Base-by-base conservation (phyloP, 495 filamentous ascomycete species). In the Hypoxylon trugodes region DNA sequence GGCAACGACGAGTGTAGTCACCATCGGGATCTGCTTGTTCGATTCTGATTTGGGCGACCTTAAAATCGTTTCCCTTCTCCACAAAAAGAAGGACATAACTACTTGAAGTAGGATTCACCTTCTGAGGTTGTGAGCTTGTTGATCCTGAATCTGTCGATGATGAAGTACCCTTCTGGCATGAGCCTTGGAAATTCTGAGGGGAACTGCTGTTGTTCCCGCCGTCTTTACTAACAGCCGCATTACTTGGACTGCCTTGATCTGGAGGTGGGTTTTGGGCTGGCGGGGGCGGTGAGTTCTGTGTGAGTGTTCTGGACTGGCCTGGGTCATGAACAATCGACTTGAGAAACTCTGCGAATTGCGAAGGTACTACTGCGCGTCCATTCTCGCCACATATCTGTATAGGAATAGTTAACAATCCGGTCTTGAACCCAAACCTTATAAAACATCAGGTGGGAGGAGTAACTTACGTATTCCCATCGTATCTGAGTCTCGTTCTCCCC, bases 401-500 rank as follows among this genome's bases (percentile, higher is more conserved):
- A 32, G 1, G 18, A 9, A 18, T 47, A 15, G 9, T 49, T 32
- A 47, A 6, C 25, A 46, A 30, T 47, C 2, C 5, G 19, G 9
- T 26, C 13, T 2, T 45, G 19, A 45, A 32, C 10, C 28, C 9
- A 22, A 2, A 35, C n/a, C n/a, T n/a, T n/a, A n/a, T n/a, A n/a
- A n/a, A n/a, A n/a, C n/a, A n/a, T n/a, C 15, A 15, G 5, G 10
- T 7, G 18, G 30, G 2, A 13, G 18, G 21, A n/a, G n/a, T 15
- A 10, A 55, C 51, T 55, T 5, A 43, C 26, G 22, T 38, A 45
- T 13, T 55, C 25, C 51, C 37, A 55, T 43, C 37, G 6, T n/a
- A n/a, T n/a, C n/a, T n/a, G n/a, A 54, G 15, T 40, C 25, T 9
- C 22, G 24, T 15, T 35, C 43, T 26, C 25, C 26, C 26, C 16